These are phyloP conservation scores for Coemansia sp. DNA, from an alignment of 192 early-diverging fungal species.

Conservation along the genomic window DNA sequence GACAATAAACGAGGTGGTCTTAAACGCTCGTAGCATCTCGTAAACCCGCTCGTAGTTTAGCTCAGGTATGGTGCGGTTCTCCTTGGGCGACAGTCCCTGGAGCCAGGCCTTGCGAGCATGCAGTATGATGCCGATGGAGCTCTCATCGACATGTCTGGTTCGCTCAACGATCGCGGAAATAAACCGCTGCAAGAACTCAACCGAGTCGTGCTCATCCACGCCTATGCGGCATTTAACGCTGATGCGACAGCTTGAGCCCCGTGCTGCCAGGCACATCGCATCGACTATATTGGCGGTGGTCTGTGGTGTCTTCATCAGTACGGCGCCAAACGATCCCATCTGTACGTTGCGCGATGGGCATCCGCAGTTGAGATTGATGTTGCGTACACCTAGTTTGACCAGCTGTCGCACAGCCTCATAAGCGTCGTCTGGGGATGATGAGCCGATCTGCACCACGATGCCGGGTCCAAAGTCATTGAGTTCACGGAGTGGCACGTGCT, in stretches of 20 bases:
- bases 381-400: slow-evolving; percentile 57
- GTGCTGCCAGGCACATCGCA: slow-evolving; percentile 54
- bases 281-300: slow-evolving; percentile 57
- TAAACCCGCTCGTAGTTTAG: slow-evolving; percentile 63
- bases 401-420: slow-evolving; percentile 36
- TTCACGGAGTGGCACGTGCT: slow-evolving; percentile 32
- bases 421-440: slow-evolving; percentile 30
- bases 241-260: slow-evolving; percentile 41
- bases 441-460: slow-evolving; percentile 49
- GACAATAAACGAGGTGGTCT: slow-evolving; percentile 56
- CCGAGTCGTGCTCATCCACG: slow-evolving; percentile 65
- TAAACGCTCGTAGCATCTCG: slow-evolving; percentile 55
- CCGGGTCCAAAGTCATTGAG: slow-evolving; percentile 31
- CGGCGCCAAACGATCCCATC: slow-evolving; percentile 64
- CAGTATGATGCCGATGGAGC: slow-evolving; percentile 54
- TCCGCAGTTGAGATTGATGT: slow-evolving; percentile 71
- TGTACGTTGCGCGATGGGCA: slow-evolving; percentile 72
- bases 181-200: slow-evolving; percentile 56
- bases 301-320: slow-evolving; percentile 67
- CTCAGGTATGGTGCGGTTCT: slow-evolving; percentile 66
- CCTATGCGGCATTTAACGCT: slow-evolving; percentile 78
- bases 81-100: slow-evolving; percentile 61
- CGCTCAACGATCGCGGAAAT: slow-evolving; percentile 19
- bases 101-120: slow-evolving; percentile 72
- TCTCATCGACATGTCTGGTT: not conserved